Conservation (phyloP, 2,329 filamentous ascomycete genomes). For the Juglanconis sp. region DNA sequence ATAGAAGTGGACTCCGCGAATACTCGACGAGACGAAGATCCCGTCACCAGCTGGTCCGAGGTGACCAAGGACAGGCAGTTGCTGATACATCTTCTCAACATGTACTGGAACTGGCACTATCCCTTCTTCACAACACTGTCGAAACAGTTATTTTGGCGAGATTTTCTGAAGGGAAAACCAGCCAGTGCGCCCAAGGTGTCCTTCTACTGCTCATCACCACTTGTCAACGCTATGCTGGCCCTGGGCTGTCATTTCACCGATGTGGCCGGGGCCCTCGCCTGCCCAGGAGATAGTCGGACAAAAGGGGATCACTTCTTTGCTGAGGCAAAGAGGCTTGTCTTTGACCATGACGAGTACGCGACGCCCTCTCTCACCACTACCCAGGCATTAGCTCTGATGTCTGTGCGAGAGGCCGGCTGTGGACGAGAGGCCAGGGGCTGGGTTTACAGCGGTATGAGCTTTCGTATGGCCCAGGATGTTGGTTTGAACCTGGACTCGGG, state of each 20-base stretch:
- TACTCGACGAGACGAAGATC: slow-evolving; percentile 56
- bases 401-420: slow-evolving; percentile 90
- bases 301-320: slow-evolving; percentile 96
- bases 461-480: slow-evolving; percentile 93
- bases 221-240: slow-evolving; percentile 92
- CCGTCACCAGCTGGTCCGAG: slow-evolving; percentile 80
- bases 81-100: slow-evolving; percentile 83
- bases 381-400: slow-evolving; percentile 92
- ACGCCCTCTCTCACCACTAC: slow-evolving; percentile 85
- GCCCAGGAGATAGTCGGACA: slow-evolving; percentile 72
- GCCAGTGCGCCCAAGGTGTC: slow-evolving; percentile 50
- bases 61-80: slow-evolving; percentile 78
- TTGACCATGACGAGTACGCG: slow-evolving; percentile 91
- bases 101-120: slow-evolving; percentile 99
- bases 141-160: slow-evolving; percentile 79
- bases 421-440: slow-evolving; percentile 92
- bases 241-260: slow-evolving; percentile 92
- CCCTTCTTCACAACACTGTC: slow-evolving; percentile 91
- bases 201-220: slow-evolving; percentile 79
- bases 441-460: slow-evolving; percentile 98
- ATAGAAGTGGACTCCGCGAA: slow-evolving; percentile 43
- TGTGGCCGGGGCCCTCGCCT: slow-evolving; percentile 66
- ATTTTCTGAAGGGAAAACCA: slow-evolving; percentile 72
- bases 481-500: slow-evolving; percentile 83
- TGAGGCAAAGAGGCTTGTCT: slow-evolving; percentile 83